Base-by-base conservation (phyloP, 1,139 yeast species). In the Geotrichum fermentans region DNA sequence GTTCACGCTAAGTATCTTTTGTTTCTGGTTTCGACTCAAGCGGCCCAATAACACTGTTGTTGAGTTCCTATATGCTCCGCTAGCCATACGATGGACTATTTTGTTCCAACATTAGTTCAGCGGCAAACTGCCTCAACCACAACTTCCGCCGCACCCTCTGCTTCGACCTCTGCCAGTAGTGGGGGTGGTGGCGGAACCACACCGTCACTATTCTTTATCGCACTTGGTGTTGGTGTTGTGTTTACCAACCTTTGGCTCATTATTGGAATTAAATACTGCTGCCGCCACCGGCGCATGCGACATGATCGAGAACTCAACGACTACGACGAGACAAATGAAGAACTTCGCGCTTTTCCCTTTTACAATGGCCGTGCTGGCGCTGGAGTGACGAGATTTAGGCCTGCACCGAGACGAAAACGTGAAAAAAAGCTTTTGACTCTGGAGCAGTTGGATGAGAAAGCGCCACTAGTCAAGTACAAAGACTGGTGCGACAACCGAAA, bases 381-480 rank as follows among this genome's bases (percentile, higher is more conserved):
- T n/a, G n/a, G n/a, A n/a, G n/a, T n/a, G n/a, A n/a, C n/a, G n/a
- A 24, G 42, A 16, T 39, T 39, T 22, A 28, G 43, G 24, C 35
- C 43, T 10, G 11, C 14, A 6, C 43, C 36, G 11, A 47, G 55
- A 40, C 54, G 59, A 8, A 49, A 55, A 13, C 52, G 55, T 10
- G 57, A 54, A 22, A 57, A 59, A 43, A 56, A 55, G 38, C 54
- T 68, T 20, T 69, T 83, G 51, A 72, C 86, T 0, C 72, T 73
- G 37, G 77, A 72, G 11, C 85, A 84, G 58, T 80, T 85, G 21
- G 81, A 84, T 47, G 72, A 72, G 38, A 67, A 81, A 47, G 85
- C 85, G 62, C 95, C 95, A 0, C 67, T 71, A 30, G 75, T 78
- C 57, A 74, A 82, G 13, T 85, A 84, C 62, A 66, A 72, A 47